These are phyloP conservation scores for Carex pumila DNA, from an alignment of 176 grass and related monocot genomes.

Conservation along the genomic window DNA sequence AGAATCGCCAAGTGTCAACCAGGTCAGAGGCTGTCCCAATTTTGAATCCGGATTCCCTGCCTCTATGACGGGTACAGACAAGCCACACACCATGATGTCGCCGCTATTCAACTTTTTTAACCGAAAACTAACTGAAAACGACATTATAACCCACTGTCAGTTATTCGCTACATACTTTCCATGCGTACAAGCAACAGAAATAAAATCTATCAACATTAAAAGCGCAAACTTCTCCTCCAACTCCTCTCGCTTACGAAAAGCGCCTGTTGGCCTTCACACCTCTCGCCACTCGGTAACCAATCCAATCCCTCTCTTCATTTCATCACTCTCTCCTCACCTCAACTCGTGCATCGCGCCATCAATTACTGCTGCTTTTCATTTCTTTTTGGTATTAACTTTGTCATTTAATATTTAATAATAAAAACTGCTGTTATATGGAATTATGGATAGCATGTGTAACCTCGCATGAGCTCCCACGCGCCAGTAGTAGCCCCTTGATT, in stretches of 20 bases:
- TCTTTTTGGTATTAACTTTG: not conserved
- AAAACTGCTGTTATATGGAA: not conserved
- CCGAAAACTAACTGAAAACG: not conserved
- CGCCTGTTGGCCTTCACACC: not conserved
- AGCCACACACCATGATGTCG: not conserved
- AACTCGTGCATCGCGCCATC: not conserved
- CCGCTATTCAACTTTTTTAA: not conserved
- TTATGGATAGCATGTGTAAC: slow-evolving; percentile 22
- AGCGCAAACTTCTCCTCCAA: not conserved
- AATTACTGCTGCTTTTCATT: not conserved
- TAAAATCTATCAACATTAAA: not conserved
- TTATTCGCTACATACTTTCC: not conserved
- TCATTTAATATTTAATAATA: not conserved
- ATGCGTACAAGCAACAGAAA: not conserved
- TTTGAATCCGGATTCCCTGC: not conserved
- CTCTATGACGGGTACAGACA: not conserved
- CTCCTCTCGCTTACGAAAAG: not conserved
- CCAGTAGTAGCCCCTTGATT: slow-evolving; percentile 8
- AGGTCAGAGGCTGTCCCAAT: not conserved
- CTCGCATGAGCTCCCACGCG: slow-evolving; percentile 26
- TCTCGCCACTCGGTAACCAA: slow-evolving; percentile 10
- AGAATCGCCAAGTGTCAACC: not conserved
- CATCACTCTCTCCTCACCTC: not conserved
- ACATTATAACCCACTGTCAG: not conserved
- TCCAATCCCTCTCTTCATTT: not conserved